Base-by-base conservation (phyloP, 192 early-diverging fungal species). In the Coemansia reversa region DNA sequence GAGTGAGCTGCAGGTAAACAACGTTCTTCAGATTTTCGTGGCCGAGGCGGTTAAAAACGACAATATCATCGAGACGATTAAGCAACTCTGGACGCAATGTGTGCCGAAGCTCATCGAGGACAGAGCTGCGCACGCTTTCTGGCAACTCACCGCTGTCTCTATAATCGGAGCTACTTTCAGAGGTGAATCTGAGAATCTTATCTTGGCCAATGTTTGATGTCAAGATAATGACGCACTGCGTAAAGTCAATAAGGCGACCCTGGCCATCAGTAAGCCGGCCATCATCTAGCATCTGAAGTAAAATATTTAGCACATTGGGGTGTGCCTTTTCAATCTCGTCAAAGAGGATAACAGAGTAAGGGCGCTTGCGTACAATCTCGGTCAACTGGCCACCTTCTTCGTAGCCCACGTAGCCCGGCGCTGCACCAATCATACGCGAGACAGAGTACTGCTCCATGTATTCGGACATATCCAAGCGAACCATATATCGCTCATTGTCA, bases 301-400 rank as follows among this genome's bases (percentile, higher is more conserved):
- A 67, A 47, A 94, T 82, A 61, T 92, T 92, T 19, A 91, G 83
- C 18, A 94, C 92, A 78, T 85, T 84, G 30, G 84, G 61, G 52
- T 99, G 95, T 2, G 96, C 96, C 82, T 99, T 99, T 63, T 99
- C 97, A 55, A 99, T 90, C 79, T 99, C 97, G 78, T 99, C 97
- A 68, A 99, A 92, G 23, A 99, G 86, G 22, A 99, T 82, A 7
- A 99, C 94, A 28, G 86, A 88, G 84, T 97, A 97, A 16, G 96
- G 95, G 33, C 89, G 86, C 59, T 92, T 85, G 52, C 97, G 88
- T 33, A 99, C 88, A 5, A 89, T 83, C 81, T 99, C 97, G 11
- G 95, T 99, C 47, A 99, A 81, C 66, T 99, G 92, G 6, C 96
- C 96, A 54, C 96, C 95, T 62, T 94, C 91, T 56, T 98, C 96